Base-by-base conservation (phyloP, 192 early-diverging fungal genomes). In the Coemansia erecta region DNA sequence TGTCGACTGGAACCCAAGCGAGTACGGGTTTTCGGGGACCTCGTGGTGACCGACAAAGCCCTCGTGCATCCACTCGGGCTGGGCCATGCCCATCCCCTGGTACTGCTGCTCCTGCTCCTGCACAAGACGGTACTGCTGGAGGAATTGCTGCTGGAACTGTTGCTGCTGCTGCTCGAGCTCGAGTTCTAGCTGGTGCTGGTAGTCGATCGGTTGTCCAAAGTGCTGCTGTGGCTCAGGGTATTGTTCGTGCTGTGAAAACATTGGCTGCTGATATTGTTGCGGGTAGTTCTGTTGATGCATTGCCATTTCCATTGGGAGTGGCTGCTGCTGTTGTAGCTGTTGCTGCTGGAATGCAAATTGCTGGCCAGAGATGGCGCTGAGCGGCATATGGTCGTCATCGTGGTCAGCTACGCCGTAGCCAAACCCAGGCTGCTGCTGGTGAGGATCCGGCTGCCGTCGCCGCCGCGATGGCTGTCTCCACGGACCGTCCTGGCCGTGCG, bases 161-260 rank as follows among this genome's bases (percentile, higher is more conserved):
- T 69, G 73, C 55, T 76, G 73, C 47, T 76, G 73, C 19, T 70
- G 73, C 46, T 70, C 64, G 17, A 70, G 63, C 60, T 76, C 73
- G 40, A 70, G 39, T 35, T 76, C 73, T 33, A 76, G 63, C 51
- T 76, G 67, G 45, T 60, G 62, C 14, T 76, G 66, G 41, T 70
- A 66, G 60, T 47, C 45, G 10, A 28, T 14, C 46, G 41, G 44
- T 22, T 49, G 57, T 41, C 37, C 37, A 55, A 21, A 22, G 35
- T 42, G 39, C 6, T 53, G 53, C 8, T 55, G 61, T 49, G 24
- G 53, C 31, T 47, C 44, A 31, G 54, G 15, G 17, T 52, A 42
- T 28, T 44, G 49, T 15, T 33, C 33, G 4, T 23, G 44, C 14
- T 54, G 46, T 8, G 13, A 19, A 0, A 17, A 45, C 21, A 53